Percentiles rank a stretch among this genome's conserved stretches.
Evolutionary conservation across 441 rosid genomes (phyloP).

Genomic region (Syzygium malaccense): DNA sequence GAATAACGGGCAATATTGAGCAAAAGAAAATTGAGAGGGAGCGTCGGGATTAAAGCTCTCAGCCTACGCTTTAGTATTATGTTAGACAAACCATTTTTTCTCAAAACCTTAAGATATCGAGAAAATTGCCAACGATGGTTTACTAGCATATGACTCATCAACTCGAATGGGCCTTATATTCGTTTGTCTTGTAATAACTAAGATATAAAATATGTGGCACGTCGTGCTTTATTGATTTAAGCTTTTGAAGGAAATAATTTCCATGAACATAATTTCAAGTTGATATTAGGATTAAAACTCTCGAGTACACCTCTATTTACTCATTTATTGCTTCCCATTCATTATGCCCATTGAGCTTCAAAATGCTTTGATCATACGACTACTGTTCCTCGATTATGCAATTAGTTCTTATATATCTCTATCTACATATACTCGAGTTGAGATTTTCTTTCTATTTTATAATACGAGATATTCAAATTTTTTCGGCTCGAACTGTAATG

Average conservation of each 20-base stretch:
- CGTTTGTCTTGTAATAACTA: neutral
- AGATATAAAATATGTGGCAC: neutral
- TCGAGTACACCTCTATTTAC: neutral
- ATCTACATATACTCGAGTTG: rapidly evolving
- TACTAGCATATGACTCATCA: neutral
- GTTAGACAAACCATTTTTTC: neutral
- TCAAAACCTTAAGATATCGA: neutral
- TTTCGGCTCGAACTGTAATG: neutral
- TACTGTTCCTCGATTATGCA: neutral
- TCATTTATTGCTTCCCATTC: neutral
- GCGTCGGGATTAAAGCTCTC: neutral
- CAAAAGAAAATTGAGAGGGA: neutral
- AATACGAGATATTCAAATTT: neutral
- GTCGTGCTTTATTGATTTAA: neutral
- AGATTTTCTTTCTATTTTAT: neutral
- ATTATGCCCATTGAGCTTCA: neutral
- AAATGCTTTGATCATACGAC: neutral
- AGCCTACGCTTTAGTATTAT: neutral
- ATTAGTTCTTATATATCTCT: neutral
- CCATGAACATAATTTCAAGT: neutral
- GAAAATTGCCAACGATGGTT: neutral
- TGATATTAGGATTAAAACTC: neutral
- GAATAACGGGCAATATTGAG: neutral
- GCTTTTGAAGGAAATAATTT: neutral
- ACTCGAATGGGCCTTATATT: neutral